Evolutionary conservation across 208 protist species (phyloP), one percentile per base, ranked within the genome.

Genomic region (Acanthamoeba triangularis): DNA sequence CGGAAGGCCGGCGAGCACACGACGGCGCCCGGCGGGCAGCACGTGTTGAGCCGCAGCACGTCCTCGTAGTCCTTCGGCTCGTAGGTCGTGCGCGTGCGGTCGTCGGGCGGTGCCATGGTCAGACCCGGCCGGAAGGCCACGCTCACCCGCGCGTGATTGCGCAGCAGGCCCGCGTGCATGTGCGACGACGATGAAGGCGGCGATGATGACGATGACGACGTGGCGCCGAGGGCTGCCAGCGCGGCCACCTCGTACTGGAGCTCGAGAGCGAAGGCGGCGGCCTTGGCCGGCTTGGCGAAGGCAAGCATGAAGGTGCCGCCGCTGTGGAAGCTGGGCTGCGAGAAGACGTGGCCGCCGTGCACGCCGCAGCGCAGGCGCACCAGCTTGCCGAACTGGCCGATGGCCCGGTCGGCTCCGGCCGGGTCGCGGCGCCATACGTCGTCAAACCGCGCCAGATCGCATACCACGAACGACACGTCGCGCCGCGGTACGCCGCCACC

Each of bases 231-330:
- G n/a, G n/a, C n/a, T n/a, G 49, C 49, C 49, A 54, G 49, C 3
- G 49, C 14, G 0, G 49, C 2, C 49, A 54, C 49, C 49, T 54
- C 49, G 49, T 54, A 8, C 44, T 84, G 76, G 8, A 84, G 11
- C 3, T 54, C 76, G 33, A 84, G 76, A 35, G 76, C 76, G 76
- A 84, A 84, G 2, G 11, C 6, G n/a, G 76, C 76, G 23, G 76
- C 76, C 41, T 16, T 30, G 76, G 44, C 7, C 23, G 76, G 41
- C 25, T 30, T 44, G 41, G 41, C 52, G 20, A 84, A 84, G 41
- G 76, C 76, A 3, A 84, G 5, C 76, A 84, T 84, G 76, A 84
- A 84, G 7, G 76, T 84, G 44, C 76, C 76, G 76, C 76, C 76
- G 41, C 76, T 84, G 76, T 84, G 76, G 76, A 84, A 84, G 76